Evolutionary conservation across 495 filamentous ascomycete species (phyloP).

Genomic region (Neurospora sp.): DNA sequence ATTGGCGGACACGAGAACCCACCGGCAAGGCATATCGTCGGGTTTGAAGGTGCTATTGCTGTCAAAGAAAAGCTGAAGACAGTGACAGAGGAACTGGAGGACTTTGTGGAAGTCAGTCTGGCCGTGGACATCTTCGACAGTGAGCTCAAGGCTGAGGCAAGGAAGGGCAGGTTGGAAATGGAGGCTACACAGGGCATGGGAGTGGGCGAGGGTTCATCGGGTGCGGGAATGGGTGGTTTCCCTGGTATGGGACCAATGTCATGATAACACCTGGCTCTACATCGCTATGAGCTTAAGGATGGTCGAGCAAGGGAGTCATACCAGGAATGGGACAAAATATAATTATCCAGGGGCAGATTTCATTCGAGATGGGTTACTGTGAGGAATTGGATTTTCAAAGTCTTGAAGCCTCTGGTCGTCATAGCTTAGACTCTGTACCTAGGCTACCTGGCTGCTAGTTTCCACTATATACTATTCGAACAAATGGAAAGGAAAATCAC

Average conservation of each 20-base stretch:
- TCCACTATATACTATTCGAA: too few species aligned
- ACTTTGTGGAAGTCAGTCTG: constrained; percentile 83
- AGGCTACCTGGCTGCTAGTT: too few species aligned
- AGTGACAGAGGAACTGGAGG: constrained; percentile 89
- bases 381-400: background rate
- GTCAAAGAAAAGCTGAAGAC: constrained; percentile 97
- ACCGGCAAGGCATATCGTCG: constrained; percentile 87
- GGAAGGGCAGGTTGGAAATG: constrained; percentile 19
- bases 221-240: background rate
- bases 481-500: background rate
- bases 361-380: too few species aligned
- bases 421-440: background rate
- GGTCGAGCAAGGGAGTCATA: background rate
- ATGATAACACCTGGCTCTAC: background rate
- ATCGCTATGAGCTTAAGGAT: background rate
- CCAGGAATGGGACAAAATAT: background rate
- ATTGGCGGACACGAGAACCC: constrained; percentile 95
- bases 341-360: background rate
- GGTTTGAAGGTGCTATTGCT: constrained; percentile 74
- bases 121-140: constrained; percentile 66
- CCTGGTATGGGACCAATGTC: background rate
- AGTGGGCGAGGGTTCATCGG: background rate
- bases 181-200: constrained; percentile 2
- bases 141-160: constrained; percentile 36
- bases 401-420: background rate